Evolutionary conservation across 495 filamentous ascomycete species (phyloP).

Genomic region (Neurospora sp.): DNA sequence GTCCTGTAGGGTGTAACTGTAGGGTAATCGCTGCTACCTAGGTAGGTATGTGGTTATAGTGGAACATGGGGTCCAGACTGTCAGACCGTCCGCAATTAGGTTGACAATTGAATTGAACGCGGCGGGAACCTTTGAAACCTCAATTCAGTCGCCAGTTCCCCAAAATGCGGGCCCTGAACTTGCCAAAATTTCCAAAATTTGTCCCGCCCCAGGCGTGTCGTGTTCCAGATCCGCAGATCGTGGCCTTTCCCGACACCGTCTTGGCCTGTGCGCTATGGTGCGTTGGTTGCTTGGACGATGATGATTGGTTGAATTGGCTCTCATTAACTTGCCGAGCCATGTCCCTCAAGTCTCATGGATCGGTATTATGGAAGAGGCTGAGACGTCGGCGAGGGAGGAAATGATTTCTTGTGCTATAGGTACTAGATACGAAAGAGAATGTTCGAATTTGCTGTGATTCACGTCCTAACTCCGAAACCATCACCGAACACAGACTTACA

Average conservation of each 20-base stretch:
- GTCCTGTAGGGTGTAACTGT: background rate
- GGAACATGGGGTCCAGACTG: background rate
- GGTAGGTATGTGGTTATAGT: background rate
- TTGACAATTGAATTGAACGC: background rate
- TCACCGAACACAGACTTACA: background rate
- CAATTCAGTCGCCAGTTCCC: background rate
- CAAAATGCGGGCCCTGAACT: background rate
- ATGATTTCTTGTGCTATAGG: background rate
- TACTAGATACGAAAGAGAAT: background rate
- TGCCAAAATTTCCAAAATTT: conserved; percentile 2
- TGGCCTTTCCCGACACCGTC: conserved; percentile 4
- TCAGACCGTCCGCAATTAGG: background rate
- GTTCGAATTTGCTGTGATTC: background rate
- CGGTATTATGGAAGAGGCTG: too few relatives aligned
- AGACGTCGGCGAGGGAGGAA: background rate
- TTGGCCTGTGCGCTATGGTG: background rate
- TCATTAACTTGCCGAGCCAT: background rate
- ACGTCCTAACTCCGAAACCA: background rate
- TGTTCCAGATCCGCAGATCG: conserved; percentile 3
- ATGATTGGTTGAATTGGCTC: background rate
- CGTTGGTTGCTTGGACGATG: background rate
- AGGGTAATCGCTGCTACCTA: background rate
- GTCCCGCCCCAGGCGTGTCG: background rate
- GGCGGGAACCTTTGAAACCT: background rate
- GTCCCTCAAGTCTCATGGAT: background rate